Percentiles rank a stretch among this genome's conserved stretches.
Evolutionary conservation across 2,329 filamentous ascomycete genomes (phyloP).

Genomic region (Stromatinia cepivora): DNA sequence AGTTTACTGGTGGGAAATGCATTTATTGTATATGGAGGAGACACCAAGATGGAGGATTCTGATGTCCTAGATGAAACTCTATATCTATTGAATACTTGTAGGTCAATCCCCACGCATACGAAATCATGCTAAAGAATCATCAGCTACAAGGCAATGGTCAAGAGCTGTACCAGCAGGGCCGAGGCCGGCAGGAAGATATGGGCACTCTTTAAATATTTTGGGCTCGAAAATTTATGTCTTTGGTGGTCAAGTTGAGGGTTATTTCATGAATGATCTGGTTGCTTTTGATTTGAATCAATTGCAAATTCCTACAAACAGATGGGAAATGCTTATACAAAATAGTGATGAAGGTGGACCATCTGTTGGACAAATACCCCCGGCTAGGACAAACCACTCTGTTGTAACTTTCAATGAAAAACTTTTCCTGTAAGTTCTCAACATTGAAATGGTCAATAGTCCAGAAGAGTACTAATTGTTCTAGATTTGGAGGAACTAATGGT

Average conservation of each 20-base stretch:
- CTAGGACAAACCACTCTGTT: conserved; percentile 91
- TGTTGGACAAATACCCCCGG: conserved; percentile 72
- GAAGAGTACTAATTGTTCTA: conserved; percentile 43
- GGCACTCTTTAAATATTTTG: conserved; percentile 93
- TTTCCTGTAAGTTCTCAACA: conserved; percentile 67
- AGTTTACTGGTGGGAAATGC: conserved; percentile 95
- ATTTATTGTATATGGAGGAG: conserved; percentile 97
- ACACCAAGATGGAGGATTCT: conserved; percentile 93
- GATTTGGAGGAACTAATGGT: conserved; percentile 97
- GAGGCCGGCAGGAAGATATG: conserved; percentile 86
- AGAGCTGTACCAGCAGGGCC: conserved; percentile 84
- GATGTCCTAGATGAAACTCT: conserved; percentile 93
- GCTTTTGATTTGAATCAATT: conserved; percentile 95
- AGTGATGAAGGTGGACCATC: conserved; percentile 61
- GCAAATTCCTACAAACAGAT: conserved; percentile 85
- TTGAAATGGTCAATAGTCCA: conserved; percentile 30
- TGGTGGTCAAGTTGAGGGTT: conserved; percentile 94
- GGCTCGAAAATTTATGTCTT: conserved; percentile 98
- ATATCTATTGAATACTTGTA: conserved; percentile 96
- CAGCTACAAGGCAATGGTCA: conserved; percentile 98
- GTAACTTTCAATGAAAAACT: conserved; percentile 91
- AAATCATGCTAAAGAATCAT: conserved; percentile 29
- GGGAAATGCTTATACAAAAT: conserved; percentile 87
- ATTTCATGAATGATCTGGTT: conserved; percentile 95
- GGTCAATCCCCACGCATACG: conserved; percentile 45